phyloP scores from a whole-genome alignment of 768 basidiomycete species.

The Auricularia heimuer region DNA sequence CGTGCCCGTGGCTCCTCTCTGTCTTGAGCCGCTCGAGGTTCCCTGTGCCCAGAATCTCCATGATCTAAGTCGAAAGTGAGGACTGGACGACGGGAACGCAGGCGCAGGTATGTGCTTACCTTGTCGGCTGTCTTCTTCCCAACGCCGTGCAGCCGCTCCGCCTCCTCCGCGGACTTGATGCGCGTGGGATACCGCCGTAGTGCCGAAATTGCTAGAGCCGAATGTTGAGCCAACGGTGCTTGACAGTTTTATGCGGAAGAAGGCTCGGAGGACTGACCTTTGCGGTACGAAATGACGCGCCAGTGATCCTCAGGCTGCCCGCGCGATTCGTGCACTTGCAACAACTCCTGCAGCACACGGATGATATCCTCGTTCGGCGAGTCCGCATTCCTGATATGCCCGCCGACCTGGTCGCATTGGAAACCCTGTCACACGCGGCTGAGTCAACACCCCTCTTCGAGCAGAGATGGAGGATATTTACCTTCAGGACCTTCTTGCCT shows the following conservation, averaged over 20 bases:
- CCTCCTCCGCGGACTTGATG: conserved; percentile 51
- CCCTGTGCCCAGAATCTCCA: conserved; percentile 72
- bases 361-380: conserved; percentile 66
- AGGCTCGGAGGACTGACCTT: conserved; percentile 35
- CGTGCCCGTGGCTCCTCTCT: conserved; percentile 56
- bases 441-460: too few species aligned
- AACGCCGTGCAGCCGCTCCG: conserved; percentile 47
- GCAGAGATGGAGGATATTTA: neutral
- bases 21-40: conserved; percentile 56
- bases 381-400: conserved; percentile 12
- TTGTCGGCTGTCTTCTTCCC: conserved; percentile 71
- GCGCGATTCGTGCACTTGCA: conserved; percentile 54
- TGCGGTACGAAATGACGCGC: conserved; percentile 55
- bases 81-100: neutral
- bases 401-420: conserved; percentile 47
- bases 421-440: conserved; percentile 38
- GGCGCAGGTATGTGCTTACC: conserved; percentile 25
- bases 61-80: conserved; percentile 39
- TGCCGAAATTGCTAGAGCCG: conserved; percentile 43
- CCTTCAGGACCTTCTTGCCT: conserved; percentile 5
- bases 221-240: neutral
- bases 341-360: conserved; percentile 65
- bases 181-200: conserved; percentile 46
- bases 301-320: conserved; percentile 52
- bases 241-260: neutral